These are phyloP conservation scores for Sporothrix sp. DNA, from an alignment of 2,329 filamentous ascomycete species.

Conservation along the genomic window DNA sequence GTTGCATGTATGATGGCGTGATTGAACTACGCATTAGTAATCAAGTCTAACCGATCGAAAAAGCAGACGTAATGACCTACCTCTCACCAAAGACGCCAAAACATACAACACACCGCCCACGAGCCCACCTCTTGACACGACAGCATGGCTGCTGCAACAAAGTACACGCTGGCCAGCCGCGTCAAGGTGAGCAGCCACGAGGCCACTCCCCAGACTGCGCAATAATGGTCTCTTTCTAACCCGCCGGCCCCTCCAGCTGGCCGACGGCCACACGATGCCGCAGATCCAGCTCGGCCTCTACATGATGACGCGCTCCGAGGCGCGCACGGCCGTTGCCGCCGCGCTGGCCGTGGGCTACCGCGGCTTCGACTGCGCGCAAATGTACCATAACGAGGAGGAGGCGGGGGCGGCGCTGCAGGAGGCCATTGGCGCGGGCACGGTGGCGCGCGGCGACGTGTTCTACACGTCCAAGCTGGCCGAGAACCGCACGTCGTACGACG, in stretches of 20 bases:
- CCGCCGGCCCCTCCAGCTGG: conserved; percentile 37
- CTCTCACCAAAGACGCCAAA: too few relatives aligned
- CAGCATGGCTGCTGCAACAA: neutral
- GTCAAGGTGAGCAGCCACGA: neutral
- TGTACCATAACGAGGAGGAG: conserved; percentile 60
- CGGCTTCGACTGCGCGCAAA: conserved; percentile 44
- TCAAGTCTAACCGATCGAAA: too few relatives aligned
- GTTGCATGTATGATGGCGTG: too few relatives aligned
- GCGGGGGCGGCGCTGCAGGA: conserved; percentile 53
- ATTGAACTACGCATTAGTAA: too few relatives aligned
- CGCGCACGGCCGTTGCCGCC: conserved; percentile 45
- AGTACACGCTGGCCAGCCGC: conserved; percentile 7
- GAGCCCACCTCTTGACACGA: too few relatives aligned
- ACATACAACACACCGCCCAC: too few relatives aligned
- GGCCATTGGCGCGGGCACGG: conserved; percentile 24
- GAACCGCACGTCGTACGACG: conserved; percentile 55
- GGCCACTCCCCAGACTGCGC: too few relatives aligned
- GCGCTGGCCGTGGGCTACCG: conserved; percentile 46
- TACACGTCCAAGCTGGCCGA: conserved; percentile 71
- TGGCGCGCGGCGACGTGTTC: conserved; percentile 61
- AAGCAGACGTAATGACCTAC: too few relatives aligned
- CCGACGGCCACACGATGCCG: conserved; percentile 58
- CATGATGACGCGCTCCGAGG: conserved; percentile 55
- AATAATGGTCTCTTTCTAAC: neutral
- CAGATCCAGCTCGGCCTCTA: conserved; percentile 67